A percentile compares a stretch with the other conserved stretches of the same genome.
Evolutionary conservation across 192 early-diverging fungal genomes (phyloP).

Genomic region (Fimicolochytrium jonesii): DNA sequence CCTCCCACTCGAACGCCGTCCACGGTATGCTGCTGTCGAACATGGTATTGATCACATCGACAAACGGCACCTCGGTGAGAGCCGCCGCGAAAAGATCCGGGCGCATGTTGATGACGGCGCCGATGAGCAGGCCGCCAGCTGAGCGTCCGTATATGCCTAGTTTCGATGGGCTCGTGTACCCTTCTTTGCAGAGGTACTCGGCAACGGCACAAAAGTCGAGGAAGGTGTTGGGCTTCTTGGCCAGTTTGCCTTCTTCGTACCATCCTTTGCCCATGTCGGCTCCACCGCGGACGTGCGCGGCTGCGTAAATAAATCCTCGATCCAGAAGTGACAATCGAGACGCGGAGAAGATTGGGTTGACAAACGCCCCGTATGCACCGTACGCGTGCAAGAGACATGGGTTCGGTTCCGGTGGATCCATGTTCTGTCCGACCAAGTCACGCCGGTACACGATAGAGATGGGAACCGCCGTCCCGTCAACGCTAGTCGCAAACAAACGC

Average conservation of each 20-base stretch:
- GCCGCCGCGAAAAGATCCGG: constrained; percentile 35
- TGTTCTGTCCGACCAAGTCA: constrained; percentile 32
- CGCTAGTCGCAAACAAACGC: constrained; percentile 32
- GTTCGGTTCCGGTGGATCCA: constrained; percentile 24
- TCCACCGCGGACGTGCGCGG: constrained; percentile 41
- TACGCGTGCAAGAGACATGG: constrained; percentile 35
- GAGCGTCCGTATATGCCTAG: constrained; percentile 34
- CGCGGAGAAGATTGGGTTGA: constrained; percentile 28
- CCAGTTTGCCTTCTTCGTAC: constrained; percentile 45
- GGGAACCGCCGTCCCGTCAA: constrained; percentile 33
- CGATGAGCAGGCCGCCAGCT: constrained; percentile 44
- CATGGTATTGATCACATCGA: constrained; percentile 47
- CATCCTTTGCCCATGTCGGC: constrained; percentile 40
- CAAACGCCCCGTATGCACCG: constrained; percentile 33
- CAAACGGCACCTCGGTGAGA: constrained; percentile 40
- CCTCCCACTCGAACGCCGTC: constrained; percentile 40
- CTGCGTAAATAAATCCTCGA: constrained; percentile 41
- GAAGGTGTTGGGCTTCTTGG: constrained; percentile 40
- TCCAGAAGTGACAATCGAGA: constrained; percentile 30
- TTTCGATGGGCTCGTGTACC: constrained; percentile 29
- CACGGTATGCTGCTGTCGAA: constrained; percentile 38
- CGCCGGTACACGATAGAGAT: constrained; percentile 39
- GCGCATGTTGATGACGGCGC: constrained; percentile 40
- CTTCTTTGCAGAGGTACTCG: constrained; percentile 32
- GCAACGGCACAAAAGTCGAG: constrained; percentile 37